Base-by-base conservation (phyloP, 129 eudicot species). In the Apium graveolens region DNA sequence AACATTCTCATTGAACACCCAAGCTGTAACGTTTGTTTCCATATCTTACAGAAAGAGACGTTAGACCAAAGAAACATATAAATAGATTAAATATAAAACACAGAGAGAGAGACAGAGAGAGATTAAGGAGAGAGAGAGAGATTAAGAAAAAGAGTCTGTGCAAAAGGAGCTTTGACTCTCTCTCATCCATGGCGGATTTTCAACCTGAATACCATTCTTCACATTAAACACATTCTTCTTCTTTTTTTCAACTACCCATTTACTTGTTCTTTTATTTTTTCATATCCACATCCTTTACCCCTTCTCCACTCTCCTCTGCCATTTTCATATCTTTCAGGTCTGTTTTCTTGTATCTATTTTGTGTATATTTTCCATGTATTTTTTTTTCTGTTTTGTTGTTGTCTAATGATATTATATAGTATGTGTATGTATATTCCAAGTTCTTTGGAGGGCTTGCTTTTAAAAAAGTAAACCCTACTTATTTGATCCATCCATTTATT, bases 101-200 rank as follows among this genome's bases (percentile, higher is more conserved):
- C n/a, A n/a, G n/a, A n/a, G n/a, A 16, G 17, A 37, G 34, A n/a
- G 16, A 0, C 18, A 51, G 34, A 38, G 76, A 80, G 76, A 77
- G 37, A 35, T 35, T n/a, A n/a, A n/a, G 3, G 32, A 79, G 39
- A 75, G 77, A n/a, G 42, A 69, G 14, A 41, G 81, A 44, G 14
- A 44, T 44, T 66, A 43, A 74, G 71, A 84, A 82, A 77, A 80
- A 82, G 83, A 84, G 86, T 78, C 80, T 82, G 81, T 81, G 84
- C 60, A 37, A 68, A 80, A 71, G 81, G 81, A 81, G 84, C 82
- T 86, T 82, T 83, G 76, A 71, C 80, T 73, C 82, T 81, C 82
- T 81, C 79, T 73, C 86, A 74, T 83, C 82, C 81, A 82, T 80
- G 90, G 84, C 71, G 79, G 81, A 82, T 84, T 82, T 80, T 45